Percentiles rank a stretch among this genome's conserved stretches.
phyloP scores from a whole-genome alignment of 1,284 basidiomycete species.

The Cutaneotrichosporon cutaneum region DNA sequence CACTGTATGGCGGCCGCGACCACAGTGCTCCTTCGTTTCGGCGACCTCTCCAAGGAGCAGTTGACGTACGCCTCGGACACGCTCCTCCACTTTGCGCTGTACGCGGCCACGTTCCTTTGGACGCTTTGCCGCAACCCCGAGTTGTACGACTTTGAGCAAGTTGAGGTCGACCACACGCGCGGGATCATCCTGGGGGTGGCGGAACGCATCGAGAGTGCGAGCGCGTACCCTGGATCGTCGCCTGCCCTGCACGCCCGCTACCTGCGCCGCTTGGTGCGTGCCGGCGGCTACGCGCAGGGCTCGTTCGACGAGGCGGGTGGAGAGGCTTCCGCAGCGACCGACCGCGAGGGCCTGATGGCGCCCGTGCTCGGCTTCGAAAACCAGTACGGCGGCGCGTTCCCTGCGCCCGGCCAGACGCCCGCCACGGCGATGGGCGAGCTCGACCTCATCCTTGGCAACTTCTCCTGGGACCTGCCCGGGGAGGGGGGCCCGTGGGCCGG shows the following conservation, averaged over 20 bases:
- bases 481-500: slow-evolving; percentile 22
- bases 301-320: background rate
- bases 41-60: slow-evolving; percentile 33
- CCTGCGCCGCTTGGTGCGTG: slow-evolving; percentile 33
- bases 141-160: slow-evolving; percentile 35
- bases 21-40: slow-evolving; percentile 34
- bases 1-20: slow-evolving; percentile 39
- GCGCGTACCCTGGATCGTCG: slow-evolving; percentile 34
- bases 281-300: background rate
- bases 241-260: slow-evolving; percentile 40
- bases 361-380: background rate
- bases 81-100: slow-evolving; percentile 43
- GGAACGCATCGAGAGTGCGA: slow-evolving; percentile 31
- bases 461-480: slow-evolving; percentile 27
- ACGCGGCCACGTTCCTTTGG: slow-evolving; percentile 41
- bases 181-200: slow-evolving; percentile 38
- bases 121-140: slow-evolving; percentile 31
- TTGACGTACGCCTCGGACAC: slow-evolving; percentile 42
- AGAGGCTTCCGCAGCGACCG: background rate
- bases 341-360: slow-evolving; percentile 9
- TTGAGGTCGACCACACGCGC: slow-evolving; percentile 39
- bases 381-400: slow-evolving; percentile 1
- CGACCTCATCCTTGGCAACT: slow-evolving; percentile 34
- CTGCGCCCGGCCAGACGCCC: background rate
- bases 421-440: slow-evolving; percentile 24